Conservation (phyloP, 179 eudicot genomes). For the Spergularia azorica region DNA sequence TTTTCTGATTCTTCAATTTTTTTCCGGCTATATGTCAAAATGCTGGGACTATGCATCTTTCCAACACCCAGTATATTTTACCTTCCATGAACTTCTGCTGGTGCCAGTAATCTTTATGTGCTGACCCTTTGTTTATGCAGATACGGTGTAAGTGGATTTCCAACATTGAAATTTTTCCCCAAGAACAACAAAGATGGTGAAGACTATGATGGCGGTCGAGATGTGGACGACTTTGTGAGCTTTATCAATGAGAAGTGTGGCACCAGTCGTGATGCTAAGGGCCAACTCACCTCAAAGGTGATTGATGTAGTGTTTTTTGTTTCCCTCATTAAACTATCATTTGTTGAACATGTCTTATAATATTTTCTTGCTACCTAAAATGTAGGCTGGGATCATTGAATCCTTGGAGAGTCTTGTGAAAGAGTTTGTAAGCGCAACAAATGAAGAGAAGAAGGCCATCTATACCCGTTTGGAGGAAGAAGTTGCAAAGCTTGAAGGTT, state of each 20-base stretch:
- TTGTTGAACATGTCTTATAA: not conserved
- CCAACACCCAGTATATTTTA: not conserved
- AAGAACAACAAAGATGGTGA: slow-evolving; percentile 94
- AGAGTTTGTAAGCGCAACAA: slow-evolving; percentile 70
- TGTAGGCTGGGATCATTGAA: slow-evolving; percentile 72
- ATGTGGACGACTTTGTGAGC: slow-evolving; percentile 72
- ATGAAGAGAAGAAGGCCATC: slow-evolving; percentile 71
- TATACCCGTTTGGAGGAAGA: slow-evolving; percentile 69
- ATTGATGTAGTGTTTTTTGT: slow-evolving; percentile 13
- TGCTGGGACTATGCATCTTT: not conserved
- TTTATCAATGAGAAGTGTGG: slow-evolving; percentile 90
- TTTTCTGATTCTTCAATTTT: not conserved
- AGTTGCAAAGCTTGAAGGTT: slow-evolving; percentile 79
- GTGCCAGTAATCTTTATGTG: not conserved
- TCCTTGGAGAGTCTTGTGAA: slow-evolving; percentile 68
- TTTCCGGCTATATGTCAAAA: not conserved
- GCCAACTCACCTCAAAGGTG: slow-evolving; percentile 80
- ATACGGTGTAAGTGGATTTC: slow-evolving; percentile 87
- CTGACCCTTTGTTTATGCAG: slow-evolving; percentile 33
- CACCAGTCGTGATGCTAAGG: slow-evolving; percentile 83
- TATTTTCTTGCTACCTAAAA: slow-evolving; percentile 34
- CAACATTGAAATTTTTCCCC: slow-evolving; percentile 94
- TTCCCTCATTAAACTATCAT: not conserved
- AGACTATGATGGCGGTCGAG: slow-evolving; percentile 91
- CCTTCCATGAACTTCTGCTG: not conserved